Evolutionary conservation across 1,139 yeast species (phyloP).

Genomic region (Suhomyces choctaworum): DNA sequence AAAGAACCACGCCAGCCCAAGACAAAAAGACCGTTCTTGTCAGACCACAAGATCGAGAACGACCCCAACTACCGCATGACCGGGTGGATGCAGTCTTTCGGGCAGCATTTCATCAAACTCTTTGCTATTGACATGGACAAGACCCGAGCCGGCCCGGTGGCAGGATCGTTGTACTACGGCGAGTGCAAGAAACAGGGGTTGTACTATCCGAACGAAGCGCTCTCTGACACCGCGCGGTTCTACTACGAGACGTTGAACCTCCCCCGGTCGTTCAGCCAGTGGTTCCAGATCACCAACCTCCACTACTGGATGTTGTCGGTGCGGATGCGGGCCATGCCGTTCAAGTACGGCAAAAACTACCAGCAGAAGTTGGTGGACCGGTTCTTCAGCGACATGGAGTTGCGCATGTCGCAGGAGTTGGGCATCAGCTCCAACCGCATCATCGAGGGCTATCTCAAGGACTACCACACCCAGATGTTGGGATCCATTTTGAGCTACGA

Average conservation of each 20-base stretch:
- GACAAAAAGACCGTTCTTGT: conserved; percentile 49
- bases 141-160: conserved; percentile 90
- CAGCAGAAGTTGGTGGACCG: conserved; percentile 92
- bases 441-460: conserved; percentile 84
- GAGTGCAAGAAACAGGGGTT: conserved; percentile 85
- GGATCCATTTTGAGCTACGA: conserved; percentile 91
- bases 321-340: conserved; percentile 95
- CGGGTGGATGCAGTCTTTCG: conserved; percentile 67
- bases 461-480: conserved; percentile 84
- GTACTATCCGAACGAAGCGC: conserved; percentile 68
- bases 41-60: conserved; percentile 59
- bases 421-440: conserved; percentile 80
- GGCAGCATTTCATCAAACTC: conserved; percentile 65
- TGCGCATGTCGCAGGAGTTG: conserved; percentile 81
- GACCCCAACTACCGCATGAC: conserved; percentile 58
- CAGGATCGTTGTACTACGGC: conserved; percentile 84
- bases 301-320: conserved; percentile 94
- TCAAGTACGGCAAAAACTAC: conserved; percentile 81
- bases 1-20: conserved; percentile 43
- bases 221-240: conserved; percentile 63
- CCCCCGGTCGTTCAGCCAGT: conserved; percentile 86
- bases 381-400: conserved; percentile 85
- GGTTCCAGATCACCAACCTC: conserved; percentile 88
- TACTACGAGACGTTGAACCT: conserved; percentile 78
- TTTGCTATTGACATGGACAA: conserved; percentile 88